Conservation (phyloP, 768 basidiomycete species). For the Leccinum subtestaceum region DNA sequence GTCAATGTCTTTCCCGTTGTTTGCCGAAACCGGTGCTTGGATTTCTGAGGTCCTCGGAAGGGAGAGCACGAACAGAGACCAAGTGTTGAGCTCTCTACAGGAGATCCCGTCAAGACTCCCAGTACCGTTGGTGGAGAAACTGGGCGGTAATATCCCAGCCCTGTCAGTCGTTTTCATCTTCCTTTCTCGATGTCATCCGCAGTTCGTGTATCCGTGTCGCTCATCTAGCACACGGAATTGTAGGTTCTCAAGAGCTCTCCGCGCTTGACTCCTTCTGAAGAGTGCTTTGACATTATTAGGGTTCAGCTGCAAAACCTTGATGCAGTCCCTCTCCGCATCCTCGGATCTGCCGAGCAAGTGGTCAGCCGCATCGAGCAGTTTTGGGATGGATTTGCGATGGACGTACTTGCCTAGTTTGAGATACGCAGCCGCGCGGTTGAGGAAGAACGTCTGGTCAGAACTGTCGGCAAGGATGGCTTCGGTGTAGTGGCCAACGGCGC, state of each 20-base stretch:
- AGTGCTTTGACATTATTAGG: conserved; percentile 71
- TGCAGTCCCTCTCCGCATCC: conserved; percentile 83
- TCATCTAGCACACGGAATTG: too few species aligned
- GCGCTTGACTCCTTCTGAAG: conserved; percentile 76
- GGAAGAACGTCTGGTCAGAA: conserved; percentile 70
- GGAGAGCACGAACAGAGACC: too few species aligned
- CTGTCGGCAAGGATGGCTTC: conserved; percentile 71
- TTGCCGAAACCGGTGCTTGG: too few species aligned
- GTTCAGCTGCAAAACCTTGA: conserved; percentile 54
- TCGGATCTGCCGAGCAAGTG: conserved; percentile 47
- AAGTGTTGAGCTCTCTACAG: too few species aligned
- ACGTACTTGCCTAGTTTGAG: conserved; percentile 94
- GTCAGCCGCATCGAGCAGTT: conserved; percentile 1
- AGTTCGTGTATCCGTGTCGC: too few species aligned
- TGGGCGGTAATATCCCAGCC: too few species aligned
- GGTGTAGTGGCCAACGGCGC: conserved; percentile 81
- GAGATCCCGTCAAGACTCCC: too few species aligned
- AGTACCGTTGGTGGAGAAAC: too few species aligned
- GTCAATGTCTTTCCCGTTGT: too few species aligned
- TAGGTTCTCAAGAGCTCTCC: conserved; percentile 51
- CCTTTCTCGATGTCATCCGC: too few species aligned
- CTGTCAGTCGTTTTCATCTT: too few species aligned
- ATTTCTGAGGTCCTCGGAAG: too few species aligned
- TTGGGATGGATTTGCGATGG: neutral
- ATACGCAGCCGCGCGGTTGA: conserved; percentile 91